Base-by-base conservation (phyloP, 2,329 filamentous ascomycete genomes). In the Cercospora citrullina region DNA sequence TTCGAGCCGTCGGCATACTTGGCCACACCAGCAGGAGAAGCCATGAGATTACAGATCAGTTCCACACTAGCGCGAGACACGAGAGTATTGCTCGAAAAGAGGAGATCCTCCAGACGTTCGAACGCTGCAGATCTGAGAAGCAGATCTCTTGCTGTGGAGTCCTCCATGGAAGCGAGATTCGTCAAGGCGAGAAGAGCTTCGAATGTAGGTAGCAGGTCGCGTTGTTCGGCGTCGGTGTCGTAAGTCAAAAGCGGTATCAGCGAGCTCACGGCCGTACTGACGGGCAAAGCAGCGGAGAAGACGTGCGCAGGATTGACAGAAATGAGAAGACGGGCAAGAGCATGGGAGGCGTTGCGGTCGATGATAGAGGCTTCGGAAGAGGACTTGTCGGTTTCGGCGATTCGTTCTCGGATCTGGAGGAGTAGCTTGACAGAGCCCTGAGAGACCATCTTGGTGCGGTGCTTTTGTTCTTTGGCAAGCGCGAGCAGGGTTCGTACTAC, bases 351-450 rank as follows among this genome's bases (percentile, higher is more conserved):
- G 57, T 69, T 72, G 5, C 73, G 73, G 63, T 82, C 72, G 30
- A 78, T 77, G 21, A 74, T 62, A 6, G 70, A 61, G 5, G 75
- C 74, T 53, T 75, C 72, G 12, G 71, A 64, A 16, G 69, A 74
- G 10, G 71, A 80, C 59, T 79, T 79, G 33, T 78, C 78, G 1
- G 83, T 81, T 31, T 87, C 83, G 1, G 87, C 83, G 3, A 92
- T 84, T n/a, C 84, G 82, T 12, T 85, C 84, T 85, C 89, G 89
- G 64, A 90, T 86, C 14, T 90, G 87, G 28, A 98, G 86, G 23
- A 98, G 85, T 1, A 97, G 86, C 74, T 91, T 95, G 18, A 97
- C 87, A 1, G 92, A 93, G n/a, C 95, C 95, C 83, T 98, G 94
- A 76, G 98, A 95, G 3, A 93, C 92, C 71, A 99, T 88, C 60